Percentiles rank a stretch among this genome's conserved stretches.
These are phyloP conservation scores for Chloromonas sp. DNA, from an alignment of 163 green algal species.

Conservation along the genomic window DNA sequence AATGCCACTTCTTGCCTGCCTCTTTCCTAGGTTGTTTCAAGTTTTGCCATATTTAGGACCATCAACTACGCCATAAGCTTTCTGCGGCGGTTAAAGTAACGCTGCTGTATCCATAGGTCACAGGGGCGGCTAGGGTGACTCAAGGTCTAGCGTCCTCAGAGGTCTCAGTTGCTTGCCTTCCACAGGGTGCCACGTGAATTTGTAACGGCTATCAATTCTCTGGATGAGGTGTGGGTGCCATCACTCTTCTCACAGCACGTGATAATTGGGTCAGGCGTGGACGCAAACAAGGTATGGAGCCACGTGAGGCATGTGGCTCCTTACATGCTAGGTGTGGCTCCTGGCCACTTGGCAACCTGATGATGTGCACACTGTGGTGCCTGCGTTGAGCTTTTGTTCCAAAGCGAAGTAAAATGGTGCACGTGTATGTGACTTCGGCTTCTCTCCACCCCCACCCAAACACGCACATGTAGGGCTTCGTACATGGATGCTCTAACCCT, in stretches of 20 bases:
- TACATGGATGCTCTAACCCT: no score
- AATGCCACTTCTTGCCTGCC: background rate
- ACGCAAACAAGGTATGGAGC: background rate
- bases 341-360: no score
- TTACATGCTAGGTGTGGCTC: background rate
- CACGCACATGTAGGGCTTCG: no score
- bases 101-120: background rate
- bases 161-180: background rate
- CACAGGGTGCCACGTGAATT: background rate
- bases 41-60: no score
- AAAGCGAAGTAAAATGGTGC: no score
- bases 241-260: background rate
- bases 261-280: background rate
- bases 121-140: background rate
- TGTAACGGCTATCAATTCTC: background rate
- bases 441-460: no score
- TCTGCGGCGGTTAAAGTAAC: background rate
- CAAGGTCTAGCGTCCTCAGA: background rate
- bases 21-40: no score
- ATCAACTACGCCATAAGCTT: no score
- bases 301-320: background rate
- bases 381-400: no score
- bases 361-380: no score
- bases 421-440: no score
- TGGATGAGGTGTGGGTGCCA: slow-evolving; percentile 9